Base-by-base conservation (phyloP, 345 rosid genomes). In the Moringa oleifera region DNA sequence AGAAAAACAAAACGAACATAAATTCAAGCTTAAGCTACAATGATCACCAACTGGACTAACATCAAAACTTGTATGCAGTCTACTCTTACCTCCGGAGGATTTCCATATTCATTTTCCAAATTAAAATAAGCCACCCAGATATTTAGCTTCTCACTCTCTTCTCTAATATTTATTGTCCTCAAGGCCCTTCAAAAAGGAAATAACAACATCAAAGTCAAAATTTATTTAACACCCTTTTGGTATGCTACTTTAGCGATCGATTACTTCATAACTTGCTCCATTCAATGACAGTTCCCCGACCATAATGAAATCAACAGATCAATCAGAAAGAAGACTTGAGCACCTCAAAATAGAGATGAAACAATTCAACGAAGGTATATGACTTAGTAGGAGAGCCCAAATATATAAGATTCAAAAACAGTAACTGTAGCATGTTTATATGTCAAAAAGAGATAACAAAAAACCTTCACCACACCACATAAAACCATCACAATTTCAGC, bases 41-140 rank as follows among this genome's bases (percentile, higher is more conserved):
- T 16, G 22, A 51, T 10, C 13, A 37, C 36, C 47, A 41, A 41
- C 1, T 41, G 17, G 12, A 41, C 12, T 4, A 41, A 11, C 6
- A 15, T 7, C 17, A 28, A 41, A 9, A 41, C 47, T 41, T 5
- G 24, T 24, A 52, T 23, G 16, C 7, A 57, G 17, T 7, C 47
- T 41, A 4, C 16, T 41, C 6, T 57, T 77, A 94, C 97, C 99
- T 94, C 88, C 8, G 91, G 93, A 46, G 97, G 96, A 79, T 76
- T 86, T 71, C 99, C 99, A 73, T 88, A 85, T 69, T 90, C 80
- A 63, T 86, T 88, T 80, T 94, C 99, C 83, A 94, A 74, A 76
- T 90, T 94, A 78, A 90, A 88, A 77, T 88, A 94, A 53, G 97
- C 99, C 60, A 90, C 85, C 97, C 99, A 94, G 53, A 94, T 70